phyloP scores from a whole-genome alignment of 345 rosid species.

The Turnera subulata region DNA sequence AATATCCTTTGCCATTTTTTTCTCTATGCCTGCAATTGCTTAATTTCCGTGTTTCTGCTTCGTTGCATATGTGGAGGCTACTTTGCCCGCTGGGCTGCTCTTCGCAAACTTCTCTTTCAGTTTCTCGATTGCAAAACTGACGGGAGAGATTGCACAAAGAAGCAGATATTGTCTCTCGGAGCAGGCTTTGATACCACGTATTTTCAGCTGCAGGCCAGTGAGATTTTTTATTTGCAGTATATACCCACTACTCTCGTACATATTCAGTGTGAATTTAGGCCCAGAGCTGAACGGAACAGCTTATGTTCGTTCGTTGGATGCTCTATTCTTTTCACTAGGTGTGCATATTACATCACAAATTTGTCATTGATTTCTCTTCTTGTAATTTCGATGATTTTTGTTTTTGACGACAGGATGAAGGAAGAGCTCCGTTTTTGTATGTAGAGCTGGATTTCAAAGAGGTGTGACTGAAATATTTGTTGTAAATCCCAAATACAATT shows the following conservation, averaged over 20 bases:
- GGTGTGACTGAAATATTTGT: conserved; percentile 53
- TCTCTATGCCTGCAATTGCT: not conserved
- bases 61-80: conserved; percentile 47
- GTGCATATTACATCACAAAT: too few relatives aligned
- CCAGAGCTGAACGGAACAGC: too few relatives aligned
- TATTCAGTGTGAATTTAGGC: not conserved
- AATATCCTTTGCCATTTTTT: not conserved
- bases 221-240: conserved; percentile 12
- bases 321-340: too few relatives aligned
- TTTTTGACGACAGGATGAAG: conserved; percentile 65
- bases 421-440: conserved; percentile 64
- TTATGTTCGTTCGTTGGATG: too few relatives aligned
- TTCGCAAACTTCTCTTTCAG: conserved; percentile 72
- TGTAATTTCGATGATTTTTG: not conserved
- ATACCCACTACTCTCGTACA: not conserved
- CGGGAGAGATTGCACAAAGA: conserved; percentile 35
- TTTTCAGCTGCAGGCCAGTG: conserved; percentile 75
- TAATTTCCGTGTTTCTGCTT: not conserved
- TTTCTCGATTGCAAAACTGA: conserved; percentile 53
- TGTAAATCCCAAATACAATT: not conserved
- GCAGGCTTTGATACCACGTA: conserved; percentile 92
- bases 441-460: conserved; percentile 96
- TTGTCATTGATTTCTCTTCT: too few relatives aligned
- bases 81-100: conserved; percentile 95
- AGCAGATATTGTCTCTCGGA: conserved; percentile 90